phyloP scores from a whole-genome alignment of 441 rosid species.

The Capsella rubella region DNA sequence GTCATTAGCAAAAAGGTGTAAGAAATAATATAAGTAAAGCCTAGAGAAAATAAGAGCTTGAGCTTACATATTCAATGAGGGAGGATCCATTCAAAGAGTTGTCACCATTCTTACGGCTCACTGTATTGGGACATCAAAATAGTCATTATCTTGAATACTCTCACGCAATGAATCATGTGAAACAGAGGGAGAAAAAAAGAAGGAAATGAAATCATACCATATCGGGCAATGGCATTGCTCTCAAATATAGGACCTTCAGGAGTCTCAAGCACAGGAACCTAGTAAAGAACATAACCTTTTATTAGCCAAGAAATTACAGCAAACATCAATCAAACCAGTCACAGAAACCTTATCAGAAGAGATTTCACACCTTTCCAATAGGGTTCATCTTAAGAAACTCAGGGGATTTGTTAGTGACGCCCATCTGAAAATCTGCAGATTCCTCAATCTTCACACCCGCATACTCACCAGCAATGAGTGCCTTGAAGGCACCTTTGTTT shows the following conservation, averaged over 20 bases:
- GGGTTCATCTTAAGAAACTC: constrained; percentile 71
- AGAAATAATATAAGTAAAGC: not conserved
- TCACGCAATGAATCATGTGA: not conserved
- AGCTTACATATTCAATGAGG: constrained; percentile 66
- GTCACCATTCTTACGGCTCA: constrained; percentile 55
- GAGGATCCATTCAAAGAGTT: constrained; percentile 58
- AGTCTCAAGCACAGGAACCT: constrained; percentile 93
- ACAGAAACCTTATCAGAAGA: not conserved
- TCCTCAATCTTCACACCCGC: constrained; percentile 65
- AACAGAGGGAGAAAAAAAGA: not conserved
- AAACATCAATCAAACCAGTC: not conserved
- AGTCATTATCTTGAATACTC: not conserved
- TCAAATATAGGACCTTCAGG: constrained; percentile 85
- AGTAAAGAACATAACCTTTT: constrained; percentile 3
- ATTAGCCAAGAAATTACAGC: not conserved
- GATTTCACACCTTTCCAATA: constrained; percentile 56
- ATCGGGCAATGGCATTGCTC: constrained; percentile 71
- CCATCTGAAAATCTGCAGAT: constrained; percentile 55
- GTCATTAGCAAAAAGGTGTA: not conserved
- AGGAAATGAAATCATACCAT: constrained; percentile 43
- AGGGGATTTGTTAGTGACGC: constrained; percentile 62
- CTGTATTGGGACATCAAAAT: constrained; percentile 34
- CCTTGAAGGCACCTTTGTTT: constrained; percentile 73
- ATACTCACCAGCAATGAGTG: constrained; percentile 85
- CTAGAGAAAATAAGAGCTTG: not conserved